Evolutionary conservation across 2,329 filamentous ascomycete species (phyloP).

Genomic region (Daldinia sp.): DNA sequence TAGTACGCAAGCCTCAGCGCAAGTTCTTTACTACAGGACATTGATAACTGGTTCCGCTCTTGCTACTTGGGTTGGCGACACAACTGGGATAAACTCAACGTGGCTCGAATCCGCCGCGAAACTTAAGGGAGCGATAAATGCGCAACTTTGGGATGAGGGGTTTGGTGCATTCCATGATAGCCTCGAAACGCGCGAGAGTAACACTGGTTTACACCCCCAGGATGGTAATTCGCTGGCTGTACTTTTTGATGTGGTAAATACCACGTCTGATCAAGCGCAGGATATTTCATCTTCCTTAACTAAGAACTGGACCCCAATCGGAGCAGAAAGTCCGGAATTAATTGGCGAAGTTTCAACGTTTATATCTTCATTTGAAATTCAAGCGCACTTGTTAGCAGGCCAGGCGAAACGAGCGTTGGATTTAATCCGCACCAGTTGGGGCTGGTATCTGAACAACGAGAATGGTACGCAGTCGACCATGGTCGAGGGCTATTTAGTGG

Average conservation of each 20-base stretch:
- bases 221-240: conserved; percentile 67
- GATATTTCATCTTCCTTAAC: conserved; percentile 56
- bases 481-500: conserved; percentile 64
- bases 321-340: conserved; percentile 63
- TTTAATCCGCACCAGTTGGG: conserved; percentile 65
- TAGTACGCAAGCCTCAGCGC: conserved; percentile 40
- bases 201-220: conserved; percentile 63
- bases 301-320: conserved; percentile 63
- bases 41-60: conserved; percentile 61
- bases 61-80: conserved; percentile 57
- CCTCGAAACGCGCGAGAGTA: conserved; percentile 47
- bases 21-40: conserved; percentile 57
- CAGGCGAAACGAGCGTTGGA: conserved; percentile 60
- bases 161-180: conserved; percentile 64
- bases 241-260: conserved; percentile 55
- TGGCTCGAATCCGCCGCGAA: conserved; percentile 53
- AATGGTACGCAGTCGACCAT: conserved; percentile 67
- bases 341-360: conserved; percentile 66
- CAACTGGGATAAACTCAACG: conserved; percentile 47
- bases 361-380: conserved; percentile 66
- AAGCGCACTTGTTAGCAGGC: conserved; percentile 60
- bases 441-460: conserved; percentile 65
- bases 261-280: conserved; percentile 45
- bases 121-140: conserved; percentile 56
- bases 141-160: conserved; percentile 56